Evolutionary conservation across 106 monocot genomes (phyloP).

Genomic region (Dactylorhiza incarnata): DNA sequence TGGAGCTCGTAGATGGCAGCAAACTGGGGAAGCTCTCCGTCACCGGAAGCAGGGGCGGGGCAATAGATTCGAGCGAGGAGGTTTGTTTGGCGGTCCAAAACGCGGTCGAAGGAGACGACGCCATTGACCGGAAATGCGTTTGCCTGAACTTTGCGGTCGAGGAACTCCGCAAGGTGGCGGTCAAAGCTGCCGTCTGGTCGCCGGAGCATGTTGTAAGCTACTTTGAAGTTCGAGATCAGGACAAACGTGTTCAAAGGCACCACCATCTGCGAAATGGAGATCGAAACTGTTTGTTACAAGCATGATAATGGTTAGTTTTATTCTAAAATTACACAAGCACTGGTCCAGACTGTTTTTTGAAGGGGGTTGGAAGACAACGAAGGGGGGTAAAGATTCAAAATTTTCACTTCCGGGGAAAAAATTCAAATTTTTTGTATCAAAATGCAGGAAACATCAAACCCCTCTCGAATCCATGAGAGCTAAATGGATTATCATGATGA

Average conservation of each 20-base stretch:
- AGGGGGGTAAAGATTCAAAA: not conserved
- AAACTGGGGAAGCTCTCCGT: not conserved
- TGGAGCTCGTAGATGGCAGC: constrained; percentile 19
- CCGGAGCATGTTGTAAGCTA: constrained; percentile 83
- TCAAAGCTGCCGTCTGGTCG: constrained; percentile 81
- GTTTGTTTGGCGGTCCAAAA: constrained; percentile 48
- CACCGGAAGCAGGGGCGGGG: constrained; percentile 14
- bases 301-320: not conserved
- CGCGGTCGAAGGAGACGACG: constrained; percentile 57
- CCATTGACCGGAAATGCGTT: constrained; percentile 60
- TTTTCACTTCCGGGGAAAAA: not conserved
- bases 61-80: constrained; percentile 77
- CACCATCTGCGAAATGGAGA: constrained; percentile 36
- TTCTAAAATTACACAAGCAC: not conserved
- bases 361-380: not conserved
- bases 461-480: not conserved
- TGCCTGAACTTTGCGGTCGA: constrained; percentile 69
- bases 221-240: constrained; percentile 90
- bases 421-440: not conserved
- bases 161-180: constrained; percentile 70
- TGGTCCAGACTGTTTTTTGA: not conserved
- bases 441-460: not conserved
- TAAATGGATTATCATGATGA: not conserved
- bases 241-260: constrained; percentile 91
- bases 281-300: no score